Conservation (phyloP, 164 flowering plant species). For the Liquidambar formosana region DNA sequence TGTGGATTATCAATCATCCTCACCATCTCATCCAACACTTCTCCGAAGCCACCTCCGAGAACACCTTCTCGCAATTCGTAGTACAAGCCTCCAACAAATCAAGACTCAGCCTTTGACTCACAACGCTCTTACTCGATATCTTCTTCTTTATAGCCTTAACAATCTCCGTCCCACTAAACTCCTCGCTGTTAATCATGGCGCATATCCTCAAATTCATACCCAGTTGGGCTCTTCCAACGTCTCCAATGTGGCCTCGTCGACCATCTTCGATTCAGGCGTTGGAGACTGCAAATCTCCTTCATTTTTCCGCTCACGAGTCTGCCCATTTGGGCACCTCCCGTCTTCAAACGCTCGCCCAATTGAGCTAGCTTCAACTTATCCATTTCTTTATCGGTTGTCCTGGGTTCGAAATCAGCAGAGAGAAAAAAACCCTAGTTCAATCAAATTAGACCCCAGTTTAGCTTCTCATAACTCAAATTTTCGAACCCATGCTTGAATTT, state of each 20-base stretch:
- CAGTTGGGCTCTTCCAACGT: constrained; percentile 68
- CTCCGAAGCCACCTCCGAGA: constrained; percentile 87
- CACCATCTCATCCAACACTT: constrained; percentile 92
- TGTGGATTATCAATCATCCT: constrained; percentile 66
- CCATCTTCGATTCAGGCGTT: constrained; percentile 72
- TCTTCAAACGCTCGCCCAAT: constrained; percentile 61
- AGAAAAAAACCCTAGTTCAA: too few species aligned
- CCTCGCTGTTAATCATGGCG: constrained; percentile 59
- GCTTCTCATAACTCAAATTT: background rate
- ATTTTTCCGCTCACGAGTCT: constrained; percentile 58
- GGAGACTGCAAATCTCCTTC: constrained; percentile 74
- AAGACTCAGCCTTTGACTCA: constrained; percentile 54
- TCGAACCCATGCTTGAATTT: too few species aligned
- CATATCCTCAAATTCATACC: constrained; percentile 79
- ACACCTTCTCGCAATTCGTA: constrained; percentile 89
- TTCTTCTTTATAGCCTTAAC: constrained; percentile 78
- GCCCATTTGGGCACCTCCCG: constrained; percentile 68
- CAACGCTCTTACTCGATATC: constrained; percentile 40
- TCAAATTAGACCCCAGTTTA: background rate
- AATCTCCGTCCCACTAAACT: constrained; percentile 67
- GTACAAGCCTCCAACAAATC: constrained; percentile 77
- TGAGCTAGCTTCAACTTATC: constrained; percentile 61
- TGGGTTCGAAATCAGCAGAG: background rate
- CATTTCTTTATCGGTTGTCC: constrained; percentile 22
- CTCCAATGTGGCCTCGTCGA: constrained; percentile 77